Base-by-base conservation (phyloP, 2,329 filamentous ascomycete genomes). In the Passalora sequoiae region DNA sequence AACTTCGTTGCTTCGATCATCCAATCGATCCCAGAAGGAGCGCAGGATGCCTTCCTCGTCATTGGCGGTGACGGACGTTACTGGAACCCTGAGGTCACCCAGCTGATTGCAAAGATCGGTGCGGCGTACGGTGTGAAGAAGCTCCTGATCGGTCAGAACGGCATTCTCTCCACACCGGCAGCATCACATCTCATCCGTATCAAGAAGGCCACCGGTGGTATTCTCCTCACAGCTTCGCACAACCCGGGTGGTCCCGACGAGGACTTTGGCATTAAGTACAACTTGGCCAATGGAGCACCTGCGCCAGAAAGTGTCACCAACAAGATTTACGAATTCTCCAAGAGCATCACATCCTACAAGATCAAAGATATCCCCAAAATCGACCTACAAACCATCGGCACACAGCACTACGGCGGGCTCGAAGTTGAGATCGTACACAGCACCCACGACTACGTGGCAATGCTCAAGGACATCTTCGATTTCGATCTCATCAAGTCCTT, bases 241-340 rank as follows among this genome's bases (percentile, higher is more conserved):
- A 98, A 98, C 74, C 89, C 92, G 49, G 92, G 92, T 68, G 92
- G 91, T 91, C 92, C 92, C 50, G 84, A 80, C 58, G 85, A 92
- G 66, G 92, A 98, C 71, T 98, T 98, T 61, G 92, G 92, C 59
- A 98, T 98, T 82, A 98, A 98, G 75, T 98, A 98, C 80, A 98
- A 98, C 77, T 77, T 98, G 47, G 76, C 88, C 67, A 97, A 98
- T 64, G 92, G 92, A 60, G 92, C 89, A 44, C 92, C 92, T 31
- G 92, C 92, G 44, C 92, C 92, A 46, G 92, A 98, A 70, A 84
- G 86, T 42, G 87, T 98, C 55, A 98, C 92, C 57, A 94, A 98
- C 81, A 95, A 94, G 75, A 97, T 98, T 67, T 97, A 80, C 73
- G 87, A 91, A 60, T 81, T 83, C 49, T 91, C 91, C 58, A 97